Base-by-base conservation (phyloP, 768 basidiomycete species). In the Boletus reticulatus region DNA sequence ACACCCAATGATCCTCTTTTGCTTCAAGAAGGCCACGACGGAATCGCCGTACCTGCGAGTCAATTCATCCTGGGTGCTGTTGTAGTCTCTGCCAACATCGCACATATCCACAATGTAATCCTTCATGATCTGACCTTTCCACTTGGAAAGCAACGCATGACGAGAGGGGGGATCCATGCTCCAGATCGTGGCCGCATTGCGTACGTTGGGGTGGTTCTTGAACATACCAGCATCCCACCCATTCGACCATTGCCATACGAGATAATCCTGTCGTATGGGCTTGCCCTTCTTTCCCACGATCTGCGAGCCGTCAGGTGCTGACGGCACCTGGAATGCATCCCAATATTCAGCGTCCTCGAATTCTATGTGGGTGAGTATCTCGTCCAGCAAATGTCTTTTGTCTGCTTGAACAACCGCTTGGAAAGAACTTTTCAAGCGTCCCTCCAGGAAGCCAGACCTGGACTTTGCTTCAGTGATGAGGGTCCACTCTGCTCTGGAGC, bases 1-100 rank as follows among this genome's bases (percentile, higher is more conserved):
- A 53, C 86, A 88, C 0, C 79, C 87, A 6, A 89, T 83, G 50
- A 88, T 81, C 13, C 81, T 71, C 67, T 84, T 86, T 24, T 50
- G 64, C 44, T 66, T 66, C 27, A 88, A 61, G 4, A 79, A 61
- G 1, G 62, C 64, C 2, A 67, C 65, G 1, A 71, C 73, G 6
- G 67, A 72, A 50, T 76, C 74, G 5, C 61, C 59, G 48, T 70
- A 79, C 54, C 68, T 75, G 43, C 70, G 72, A 1, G 64, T 59
- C 5, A 84, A 46, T 9, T 73, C 55, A 0, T 65, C 70, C 22
- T 76, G 74, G n/a, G 55, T 59, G 6, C 56, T 56, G 56, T 85
- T 80, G 53, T 81, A 86, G 11, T 66, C 62, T 3, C 70, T 73
- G 0, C 64, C 72, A 2, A 66, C 57, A 5, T 56, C 63, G 56